Percentiles rank a stretch among this genome's conserved stretches.
Conservation (phyloP, 495 filamentous ascomycete species). For the Parmelia sp. region DNA sequence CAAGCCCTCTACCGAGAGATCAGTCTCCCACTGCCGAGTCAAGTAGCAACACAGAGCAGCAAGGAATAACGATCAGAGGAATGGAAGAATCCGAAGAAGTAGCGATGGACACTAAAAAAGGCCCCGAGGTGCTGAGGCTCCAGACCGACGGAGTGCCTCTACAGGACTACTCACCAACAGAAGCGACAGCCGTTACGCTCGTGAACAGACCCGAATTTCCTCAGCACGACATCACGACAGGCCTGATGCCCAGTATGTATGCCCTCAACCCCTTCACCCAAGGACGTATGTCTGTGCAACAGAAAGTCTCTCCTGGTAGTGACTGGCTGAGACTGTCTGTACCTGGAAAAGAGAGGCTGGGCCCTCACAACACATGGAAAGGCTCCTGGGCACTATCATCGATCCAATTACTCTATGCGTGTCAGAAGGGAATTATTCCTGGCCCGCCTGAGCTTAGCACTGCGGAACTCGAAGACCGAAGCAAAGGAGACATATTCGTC, state of each 20-base stretch:
- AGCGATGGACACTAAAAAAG: not conserved
- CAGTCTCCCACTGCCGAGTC: not conserved
- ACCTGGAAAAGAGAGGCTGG: not conserved
- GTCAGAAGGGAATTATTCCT: constrained; percentile 8
- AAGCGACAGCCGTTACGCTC: constrained; percentile 2
- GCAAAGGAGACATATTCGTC: constrained; percentile 28
- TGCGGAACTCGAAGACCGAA: constrained; percentile 12
- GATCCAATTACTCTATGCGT: constrained; percentile 15
- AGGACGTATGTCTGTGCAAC: not conserved
- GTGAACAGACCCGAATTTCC: constrained; percentile 8
- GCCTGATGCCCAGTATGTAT: not conserved
- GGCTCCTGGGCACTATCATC: constrained; percentile 10
- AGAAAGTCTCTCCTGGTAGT: not conserved
- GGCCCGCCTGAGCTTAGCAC: constrained; percentile 3
- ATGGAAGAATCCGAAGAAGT: not conserved
- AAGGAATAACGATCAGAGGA: not conserved
- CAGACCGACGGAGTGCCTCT: not conserved
- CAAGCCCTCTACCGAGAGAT: not conserved
- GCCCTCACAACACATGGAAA: constrained; percentile 12
- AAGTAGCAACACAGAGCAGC: not conserved
- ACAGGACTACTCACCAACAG: not conserved
- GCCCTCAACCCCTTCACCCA: not conserved
- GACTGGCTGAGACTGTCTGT: not conserved
- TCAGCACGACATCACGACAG: not conserved
- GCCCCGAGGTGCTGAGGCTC: not conserved